These are phyloP conservation scores for Pseudophaeomoniella oleicola DNA, from an alignment of 2,329 filamentous ascomycete species.

Conservation along the genomic window DNA sequence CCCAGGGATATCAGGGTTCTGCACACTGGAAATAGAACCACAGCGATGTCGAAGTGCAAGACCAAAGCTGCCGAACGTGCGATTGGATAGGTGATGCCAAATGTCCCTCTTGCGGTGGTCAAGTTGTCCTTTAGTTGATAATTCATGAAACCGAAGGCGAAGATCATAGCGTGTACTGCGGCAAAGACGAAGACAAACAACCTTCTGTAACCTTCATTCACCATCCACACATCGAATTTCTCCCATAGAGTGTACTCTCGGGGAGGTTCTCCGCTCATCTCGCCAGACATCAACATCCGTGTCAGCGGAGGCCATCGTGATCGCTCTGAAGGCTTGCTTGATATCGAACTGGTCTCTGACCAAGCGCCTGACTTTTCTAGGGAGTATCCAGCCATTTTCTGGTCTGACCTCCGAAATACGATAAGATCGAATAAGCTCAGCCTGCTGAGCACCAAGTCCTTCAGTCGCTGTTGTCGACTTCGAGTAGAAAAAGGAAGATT, in stretches of 20 bases:
- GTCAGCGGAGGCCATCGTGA: slow-evolving; percentile 72
- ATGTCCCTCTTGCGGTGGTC: slow-evolving; percentile 47
- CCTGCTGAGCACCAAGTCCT: slow-evolving; percentile 2
- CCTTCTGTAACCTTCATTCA: slow-evolving; percentile 72
- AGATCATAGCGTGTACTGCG: slow-evolving; percentile 59
- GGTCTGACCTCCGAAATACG: background rate
- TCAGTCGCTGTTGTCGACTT: no score
- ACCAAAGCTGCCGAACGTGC: slow-evolving; percentile 62
- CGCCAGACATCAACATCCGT: slow-evolving; percentile 67
- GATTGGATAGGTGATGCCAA: slow-evolving; percentile 63
- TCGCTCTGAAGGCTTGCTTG: slow-evolving; percentile 43
- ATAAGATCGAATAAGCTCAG: background rate
- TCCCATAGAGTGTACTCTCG: slow-evolving; percentile 54
- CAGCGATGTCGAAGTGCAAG: slow-evolving; percentile 66
- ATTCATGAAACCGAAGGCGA: slow-evolving; percentile 66
- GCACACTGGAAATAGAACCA: slow-evolving; percentile 71
- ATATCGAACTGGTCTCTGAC: slow-evolving; percentile 10
- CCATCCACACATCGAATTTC: slow-evolving; percentile 75
- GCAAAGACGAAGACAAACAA: slow-evolving; percentile 70
- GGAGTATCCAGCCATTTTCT: slow-evolving; percentile 5
- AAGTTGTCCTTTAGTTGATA: slow-evolving; percentile 65
- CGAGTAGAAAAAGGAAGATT: no score
- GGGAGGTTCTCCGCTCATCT: slow-evolving; percentile 62
- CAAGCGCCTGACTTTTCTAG: slow-evolving; percentile 11
- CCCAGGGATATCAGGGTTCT: slow-evolving; percentile 69